Evolutionary conservation across 2,329 filamentous ascomycete genomes (phyloP), one percentile per base, ranked within the genome.

Genomic region (Salinomyces thailandicus): DNA sequence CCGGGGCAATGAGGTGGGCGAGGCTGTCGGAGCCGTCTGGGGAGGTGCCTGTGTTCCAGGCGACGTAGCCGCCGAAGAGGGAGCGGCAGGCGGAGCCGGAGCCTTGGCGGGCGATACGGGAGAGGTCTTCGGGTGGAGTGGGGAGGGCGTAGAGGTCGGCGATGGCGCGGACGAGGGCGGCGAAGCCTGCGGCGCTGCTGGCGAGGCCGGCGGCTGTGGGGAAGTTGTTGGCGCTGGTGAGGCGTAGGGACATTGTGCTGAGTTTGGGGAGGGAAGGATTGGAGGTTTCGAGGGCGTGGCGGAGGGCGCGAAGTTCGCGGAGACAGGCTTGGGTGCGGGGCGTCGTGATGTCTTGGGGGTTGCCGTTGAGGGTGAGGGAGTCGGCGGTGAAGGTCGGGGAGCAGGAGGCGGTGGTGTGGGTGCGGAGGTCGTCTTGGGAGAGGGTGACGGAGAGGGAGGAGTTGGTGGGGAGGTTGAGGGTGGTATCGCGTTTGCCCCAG

Each of bases 201-300:
- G 75, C 75, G 18, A 98, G 77, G 5, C 91, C 91, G 4, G 91
- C 91, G 17, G 91, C 91, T 2, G 91, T 98, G 45, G 91, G 91
- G 72, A 98, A 98, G 73, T 98, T 98, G 73, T 98, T 98, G 68
- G 91, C 83, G 39, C 84, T 91, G 38, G 95, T 86, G 48, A 98
- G 80, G 51, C 80, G 82, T 43, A 98, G 76, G 20, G 83, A 77
- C 53, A 82, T 70, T 35, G 70, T 59, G 8, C 85, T 83, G 39
- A 98, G 77, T 61, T 83, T 85, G 29, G 89, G 85, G n/a, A 94
- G 73, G 15, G 76, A 77, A 0, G 77, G 51, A 58, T 94, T 69
- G 43, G 71, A 62, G 22, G 69, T 67, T 63, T 98, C 91, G 53
- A 96, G 71, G 16, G 75, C 69, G 35, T 77, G 71, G 44, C 91